Evolutionary conservation across 371 early-diverging fungal species (phyloP), one percentile per base, ranked within the genome.

Genomic region (Scutellospora calospora): DNA sequence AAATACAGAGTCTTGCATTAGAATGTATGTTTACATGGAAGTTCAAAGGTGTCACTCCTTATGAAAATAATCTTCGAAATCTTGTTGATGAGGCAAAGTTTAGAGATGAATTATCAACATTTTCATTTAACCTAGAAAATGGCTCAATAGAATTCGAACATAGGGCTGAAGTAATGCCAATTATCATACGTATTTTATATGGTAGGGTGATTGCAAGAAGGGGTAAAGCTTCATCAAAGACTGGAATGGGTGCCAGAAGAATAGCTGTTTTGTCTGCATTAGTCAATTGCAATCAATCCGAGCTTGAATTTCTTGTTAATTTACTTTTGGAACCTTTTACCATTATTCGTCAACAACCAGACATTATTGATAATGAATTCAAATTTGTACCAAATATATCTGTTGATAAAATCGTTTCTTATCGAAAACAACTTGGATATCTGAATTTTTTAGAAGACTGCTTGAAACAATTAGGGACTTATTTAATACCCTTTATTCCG

Each of bases 1-100:
- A 90, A 52, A 79, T 97, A 3, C 99, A 99, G 87, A 83, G 87
- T 27, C 85, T 89, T 5, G 95, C 97, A 5, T 87, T 98, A 8
- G 94, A 94, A 71, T 96, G 97, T 82, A 35, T 98, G 41, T 87
- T 94, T 51, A 89, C 93, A 0, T 98, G 95, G 95, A 93, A 92
- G 79, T 86, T 90, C 45, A 88, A 89, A 0, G 88, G 91, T 20
- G 80, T 97, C 35, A 82, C 83, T 9, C 92, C 91, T 16, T 95
- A 96, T 80, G 89, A 88, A 14, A 96, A 95, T 45, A 89, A 93
- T 51, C 86, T 98, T 73, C 87, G 90, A 69, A 91, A 90, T 31
- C 82, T 98, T 66, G 82, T 94, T 16, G 93, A 96, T 55, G 98
- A 97, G n/a, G 85, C 88, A 68, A 93, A 91, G 80, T 97, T 97